A percentile compares a stretch with the other conserved stretches of the same genome.
Conservation (phyloP, 2,329 filamentous ascomycete species). For the Diaporthe vaccinii region DNA sequence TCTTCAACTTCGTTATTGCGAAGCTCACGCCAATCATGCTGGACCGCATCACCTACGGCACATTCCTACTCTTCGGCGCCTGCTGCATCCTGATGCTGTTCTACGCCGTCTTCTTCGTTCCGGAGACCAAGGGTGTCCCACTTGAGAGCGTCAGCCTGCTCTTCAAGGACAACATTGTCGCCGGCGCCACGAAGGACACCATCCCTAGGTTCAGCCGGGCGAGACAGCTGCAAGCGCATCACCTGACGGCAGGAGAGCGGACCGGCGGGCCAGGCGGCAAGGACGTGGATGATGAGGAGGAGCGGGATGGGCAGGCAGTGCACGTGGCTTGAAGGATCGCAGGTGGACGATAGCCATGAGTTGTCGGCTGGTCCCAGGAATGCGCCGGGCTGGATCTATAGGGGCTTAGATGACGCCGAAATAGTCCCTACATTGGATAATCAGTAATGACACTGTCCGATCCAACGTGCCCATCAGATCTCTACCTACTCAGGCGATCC, state of each 20-base stretch:
- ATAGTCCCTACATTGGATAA: neutral
- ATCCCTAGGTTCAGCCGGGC: constrained; percentile 34
- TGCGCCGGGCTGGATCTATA: neutral
- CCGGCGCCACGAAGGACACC: constrained; percentile 38
- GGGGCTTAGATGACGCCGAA: too few relatives aligned
- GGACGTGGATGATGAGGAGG: constrained; percentile 28
- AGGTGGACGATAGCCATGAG: neutral
- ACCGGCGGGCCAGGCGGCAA: constrained; percentile 24
- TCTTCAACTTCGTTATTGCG: constrained; percentile 57
- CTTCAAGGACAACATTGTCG: constrained; percentile 39
- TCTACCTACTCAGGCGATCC: too few relatives aligned
- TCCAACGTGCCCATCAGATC: too few relatives aligned
- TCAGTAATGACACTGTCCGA: neutral
- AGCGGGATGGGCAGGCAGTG: constrained; percentile 19
- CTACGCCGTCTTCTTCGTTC: constrained; percentile 64
- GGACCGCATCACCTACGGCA: constrained; percentile 59
- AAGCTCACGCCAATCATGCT: constrained; percentile 58
- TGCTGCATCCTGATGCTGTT: constrained; percentile 60
- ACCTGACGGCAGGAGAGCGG: constrained; percentile 8
- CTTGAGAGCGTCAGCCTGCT: constrained; percentile 52
- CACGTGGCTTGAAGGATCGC: constrained; percentile 9
- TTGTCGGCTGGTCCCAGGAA: neutral
- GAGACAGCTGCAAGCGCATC: constrained; percentile 30
- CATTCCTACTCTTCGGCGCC: constrained; percentile 66
- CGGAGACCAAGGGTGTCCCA: constrained; percentile 65